Conservation (phyloP, 148 eudicot species). For the Camellia granthamiana region DNA sequence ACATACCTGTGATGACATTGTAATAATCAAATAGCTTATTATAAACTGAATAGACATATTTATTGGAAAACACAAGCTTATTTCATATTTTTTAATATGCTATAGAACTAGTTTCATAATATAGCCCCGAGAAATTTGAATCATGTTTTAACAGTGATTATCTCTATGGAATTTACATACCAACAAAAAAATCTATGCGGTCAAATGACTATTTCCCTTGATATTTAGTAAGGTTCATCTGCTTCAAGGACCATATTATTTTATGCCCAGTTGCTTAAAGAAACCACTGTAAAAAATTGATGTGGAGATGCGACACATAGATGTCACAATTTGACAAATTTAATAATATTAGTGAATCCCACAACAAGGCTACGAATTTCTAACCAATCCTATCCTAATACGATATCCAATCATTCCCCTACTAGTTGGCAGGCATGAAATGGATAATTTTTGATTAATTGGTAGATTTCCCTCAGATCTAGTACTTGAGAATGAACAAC, state of each 20-base stretch:
- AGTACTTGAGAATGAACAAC: neutral
- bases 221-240: neutral
- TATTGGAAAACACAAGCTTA: neutral
- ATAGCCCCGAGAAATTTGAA: neutral
- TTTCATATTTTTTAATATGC: neutral
- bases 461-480: neutral
- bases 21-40: slow-evolving; percentile 6
- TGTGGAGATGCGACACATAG: no score
- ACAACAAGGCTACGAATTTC: no score
- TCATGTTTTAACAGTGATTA: neutral
- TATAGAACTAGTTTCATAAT: neutral
- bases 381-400: no score
- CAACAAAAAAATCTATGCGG: neutral
- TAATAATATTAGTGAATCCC: no score
- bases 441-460: neutral
- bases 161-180: neutral
- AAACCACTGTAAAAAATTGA: no score
- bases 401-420: no score
- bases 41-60: neutral
- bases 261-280: neutral
- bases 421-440: no score
- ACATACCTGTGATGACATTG: slow-evolving; percentile 59
- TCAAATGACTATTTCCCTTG: neutral
- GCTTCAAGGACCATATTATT: neutral
- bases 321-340: no score